Conservation (phyloP, 768 basidiomycete species). For the Naganishia onofrii region DNA sequence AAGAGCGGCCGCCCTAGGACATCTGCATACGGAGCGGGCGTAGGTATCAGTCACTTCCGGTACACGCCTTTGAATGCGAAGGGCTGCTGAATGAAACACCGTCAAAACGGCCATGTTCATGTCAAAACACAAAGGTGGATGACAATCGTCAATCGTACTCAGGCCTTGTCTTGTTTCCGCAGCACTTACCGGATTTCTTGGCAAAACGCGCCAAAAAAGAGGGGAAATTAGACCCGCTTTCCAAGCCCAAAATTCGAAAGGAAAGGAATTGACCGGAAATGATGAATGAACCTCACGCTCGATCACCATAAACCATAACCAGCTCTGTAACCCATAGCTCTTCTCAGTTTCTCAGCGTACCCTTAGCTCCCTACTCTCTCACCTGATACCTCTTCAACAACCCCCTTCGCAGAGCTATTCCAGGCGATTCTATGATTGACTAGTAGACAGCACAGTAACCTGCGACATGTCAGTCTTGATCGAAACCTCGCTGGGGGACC, state of each 20-base stretch:
- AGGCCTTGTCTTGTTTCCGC: background rate
- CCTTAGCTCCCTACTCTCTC: too few species aligned
- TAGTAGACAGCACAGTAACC: background rate
- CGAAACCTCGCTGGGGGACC: conserved; percentile 94
- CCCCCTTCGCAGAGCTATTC: too few species aligned
- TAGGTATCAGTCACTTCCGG: background rate
- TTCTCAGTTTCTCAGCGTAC: too few species aligned
- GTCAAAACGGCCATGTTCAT: background rate
- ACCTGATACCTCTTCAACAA: too few species aligned
- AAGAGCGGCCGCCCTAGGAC: background rate
- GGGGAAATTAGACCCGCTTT: background rate
- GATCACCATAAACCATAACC: too few species aligned
- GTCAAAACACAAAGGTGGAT: background rate
- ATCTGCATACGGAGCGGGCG: background rate
- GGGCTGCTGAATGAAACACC: background rate
- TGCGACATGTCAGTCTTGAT: conserved; percentile 82
- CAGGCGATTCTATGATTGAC: too few species aligned
- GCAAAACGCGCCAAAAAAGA: background rate
- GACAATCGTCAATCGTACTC: background rate
- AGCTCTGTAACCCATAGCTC: too few species aligned
- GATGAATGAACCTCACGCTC: too few species aligned
- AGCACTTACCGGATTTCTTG: conserved; percentile 8
- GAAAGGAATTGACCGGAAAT: too few species aligned
- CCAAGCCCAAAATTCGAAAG: too few species aligned
- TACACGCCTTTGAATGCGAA: background rate